Percentiles rank a stretch among this genome's conserved stretches.
Evolutionary conservation across 1,284 basidiomycete genomes (phyloP).

Genomic region (Grifola frondosa): DNA sequence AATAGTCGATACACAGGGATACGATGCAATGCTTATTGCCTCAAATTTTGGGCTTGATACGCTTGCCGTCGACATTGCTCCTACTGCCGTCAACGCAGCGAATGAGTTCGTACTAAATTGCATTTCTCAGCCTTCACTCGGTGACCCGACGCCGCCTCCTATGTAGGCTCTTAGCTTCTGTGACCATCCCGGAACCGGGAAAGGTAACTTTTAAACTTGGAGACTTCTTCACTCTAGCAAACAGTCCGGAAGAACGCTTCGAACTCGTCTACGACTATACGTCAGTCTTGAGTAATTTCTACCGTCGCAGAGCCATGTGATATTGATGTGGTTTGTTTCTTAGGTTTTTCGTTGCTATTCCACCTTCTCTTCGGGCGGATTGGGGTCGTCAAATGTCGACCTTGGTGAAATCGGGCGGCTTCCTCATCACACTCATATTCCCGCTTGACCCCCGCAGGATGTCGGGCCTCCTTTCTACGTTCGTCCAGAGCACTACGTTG

Average conservation of each 20-base stretch:
- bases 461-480: conserved; percentile 66
- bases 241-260: conserved; percentile 32
- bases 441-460: conserved; percentile 52
- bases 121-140: no score
- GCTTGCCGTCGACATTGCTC: conserved; percentile 57
- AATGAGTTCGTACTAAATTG: conserved; percentile 37
- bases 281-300: conserved; percentile 48
- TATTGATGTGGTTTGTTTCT: conserved; percentile 54
- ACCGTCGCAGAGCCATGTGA: conserved; percentile 44
- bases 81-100: conserved; percentile 52
- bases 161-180: no score
- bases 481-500: conserved; percentile 55
- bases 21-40: conserved; percentile 59
- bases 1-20: conserved; percentile 40
- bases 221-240: conserved; percentile 54
- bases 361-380: conserved; percentile 47
- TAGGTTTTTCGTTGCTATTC: conserved; percentile 74
- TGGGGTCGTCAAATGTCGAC: conserved; percentile 61
- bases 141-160: no score
- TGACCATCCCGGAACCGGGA: no score
- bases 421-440: conserved; percentile 58
- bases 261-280: conserved; percentile 71
- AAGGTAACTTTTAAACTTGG: conserved; percentile 39
- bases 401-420: conserved; percentile 58
- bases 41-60: conserved; percentile 47